These are phyloP conservation scores for Cajanus cajan DNA, from an alignment of 306 rosid species.

Conservation along the genomic window DNA sequence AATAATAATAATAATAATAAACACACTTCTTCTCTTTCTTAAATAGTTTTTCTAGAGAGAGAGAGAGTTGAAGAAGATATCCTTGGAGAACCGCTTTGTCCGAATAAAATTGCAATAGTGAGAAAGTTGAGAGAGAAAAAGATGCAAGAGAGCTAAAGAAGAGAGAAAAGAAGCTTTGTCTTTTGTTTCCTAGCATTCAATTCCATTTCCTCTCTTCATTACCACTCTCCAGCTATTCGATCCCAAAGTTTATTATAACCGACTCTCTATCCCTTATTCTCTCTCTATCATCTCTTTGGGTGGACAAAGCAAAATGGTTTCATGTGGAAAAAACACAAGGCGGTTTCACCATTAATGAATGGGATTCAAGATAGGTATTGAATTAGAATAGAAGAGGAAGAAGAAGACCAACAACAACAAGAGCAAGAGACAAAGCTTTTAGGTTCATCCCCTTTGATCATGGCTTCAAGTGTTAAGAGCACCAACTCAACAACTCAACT, in stretches of 20 bases:
- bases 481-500: slow-evolving; percentile 42
- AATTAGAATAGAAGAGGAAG: neutral
- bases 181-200: slow-evolving; percentile 52
- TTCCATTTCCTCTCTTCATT: slow-evolving; percentile 27
- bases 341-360: slow-evolving; percentile 59
- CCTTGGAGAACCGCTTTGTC: slow-evolving; percentile 51
- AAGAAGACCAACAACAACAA: slow-evolving; percentile 1
- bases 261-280: slow-evolving; percentile 34
- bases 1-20: too few species aligned
- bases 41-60: neutral
- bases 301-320: slow-evolving; percentile 32
- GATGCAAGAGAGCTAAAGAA: neutral
- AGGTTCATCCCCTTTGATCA: slow-evolving; percentile 36
- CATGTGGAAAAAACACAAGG: slow-evolving; percentile 35
- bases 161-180: slow-evolving; percentile 30
- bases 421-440: slow-evolving; percentile 39
- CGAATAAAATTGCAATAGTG: slow-evolving; percentile 13
- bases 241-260: slow-evolving; percentile 38
- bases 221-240: slow-evolving; percentile 13
- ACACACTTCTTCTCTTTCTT: slow-evolving; percentile 15
- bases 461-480: slow-evolving; percentile 60
- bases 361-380: slow-evolving; percentile 42
- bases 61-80: slow-evolving; percentile 27
- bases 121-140: slow-evolving; percentile 22
- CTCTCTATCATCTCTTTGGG: slow-evolving; percentile 20